Evolutionary conservation across 139 green algal genomes (phyloP).

Genomic region (Ulvella scutata): DNA sequence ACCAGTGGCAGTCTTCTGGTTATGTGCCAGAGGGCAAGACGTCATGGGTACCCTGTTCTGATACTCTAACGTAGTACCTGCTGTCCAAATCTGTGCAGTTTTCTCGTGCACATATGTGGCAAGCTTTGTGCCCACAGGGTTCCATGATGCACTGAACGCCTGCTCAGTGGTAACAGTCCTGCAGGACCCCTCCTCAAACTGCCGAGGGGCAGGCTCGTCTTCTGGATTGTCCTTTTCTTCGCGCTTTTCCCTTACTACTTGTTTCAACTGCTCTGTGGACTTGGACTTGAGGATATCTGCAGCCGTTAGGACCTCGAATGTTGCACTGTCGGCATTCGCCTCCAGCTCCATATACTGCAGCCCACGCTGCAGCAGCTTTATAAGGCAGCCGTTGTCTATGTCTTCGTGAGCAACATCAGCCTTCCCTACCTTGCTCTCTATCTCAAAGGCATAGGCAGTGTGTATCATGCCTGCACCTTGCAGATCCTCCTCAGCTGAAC

Average conservation of each 20-base stretch:
- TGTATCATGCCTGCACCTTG: slow-evolving; percentile 78
- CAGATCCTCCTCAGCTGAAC: no score
- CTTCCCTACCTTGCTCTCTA: slow-evolving; percentile 58
- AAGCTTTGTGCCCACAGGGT: not conserved
- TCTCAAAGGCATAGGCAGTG: slow-evolving; percentile 82
- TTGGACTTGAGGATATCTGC: not conserved
- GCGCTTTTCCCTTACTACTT: not conserved
- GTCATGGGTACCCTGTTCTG: not conserved
- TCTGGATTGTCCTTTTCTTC: not conserved
- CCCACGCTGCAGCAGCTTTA: slow-evolving; percentile 91
- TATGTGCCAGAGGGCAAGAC: not conserved
- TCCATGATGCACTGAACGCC: not conserved
- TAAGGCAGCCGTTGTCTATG: slow-evolving; percentile 77
- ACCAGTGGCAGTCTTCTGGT: not conserved
- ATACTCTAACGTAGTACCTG: not conserved
- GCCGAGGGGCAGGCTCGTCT: not conserved
- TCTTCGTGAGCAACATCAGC: slow-evolving; percentile 55
- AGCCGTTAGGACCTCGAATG: not conserved
- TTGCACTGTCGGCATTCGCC: slow-evolving; percentile 68
- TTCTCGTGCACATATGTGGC: not conserved
- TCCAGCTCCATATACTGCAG: slow-evolving; percentile 95
- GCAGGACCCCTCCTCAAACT: not conserved
- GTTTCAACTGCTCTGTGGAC: not conserved
- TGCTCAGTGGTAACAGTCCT: not conserved
- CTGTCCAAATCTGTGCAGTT: not conserved